Percentiles rank a stretch among this genome's conserved stretches.
Evolutionary conservation across 805 yeast species (phyloP).

Genomic region (Yarrowia sp.): DNA sequence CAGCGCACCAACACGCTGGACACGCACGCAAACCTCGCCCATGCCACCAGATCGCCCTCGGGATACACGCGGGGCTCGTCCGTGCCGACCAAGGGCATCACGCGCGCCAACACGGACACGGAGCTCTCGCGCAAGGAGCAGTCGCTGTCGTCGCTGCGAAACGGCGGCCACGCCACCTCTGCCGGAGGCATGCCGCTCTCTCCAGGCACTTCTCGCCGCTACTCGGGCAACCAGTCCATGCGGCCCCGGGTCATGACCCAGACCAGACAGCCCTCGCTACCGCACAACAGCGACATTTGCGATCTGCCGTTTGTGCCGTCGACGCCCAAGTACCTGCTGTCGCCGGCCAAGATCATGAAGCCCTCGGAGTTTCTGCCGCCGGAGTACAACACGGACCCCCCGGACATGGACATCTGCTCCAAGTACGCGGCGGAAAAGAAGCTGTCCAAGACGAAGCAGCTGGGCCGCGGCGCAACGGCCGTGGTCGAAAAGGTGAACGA

Average conservation of each 20-base stretch:
- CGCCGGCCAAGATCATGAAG: constrained; percentile 6
- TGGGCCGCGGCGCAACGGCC: constrained; percentile 41
- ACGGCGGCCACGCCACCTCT: constrained; percentile 21
- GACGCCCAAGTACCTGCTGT: constrained; percentile 11
- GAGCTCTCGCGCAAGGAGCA: constrained; percentile 19
- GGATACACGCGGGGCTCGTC: constrained; percentile 10
- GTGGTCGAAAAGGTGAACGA: constrained; percentile 33
- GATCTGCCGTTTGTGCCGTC: constrained; percentile 20
- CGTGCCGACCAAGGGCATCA: constrained; percentile 17
- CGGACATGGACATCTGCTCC: constrained; percentile 26
- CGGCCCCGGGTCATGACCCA: constrained; percentile 22
- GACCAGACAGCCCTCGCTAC: not conserved
- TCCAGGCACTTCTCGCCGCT: not conserved
- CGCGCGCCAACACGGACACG: constrained; percentile 16
- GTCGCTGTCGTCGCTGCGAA: constrained; percentile 9
- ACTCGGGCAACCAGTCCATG: not conserved
- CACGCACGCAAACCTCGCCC: not conserved
- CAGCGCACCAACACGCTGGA: constrained; percentile 21
- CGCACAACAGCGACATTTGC: constrained; percentile 27
- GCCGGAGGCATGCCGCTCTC: not conserved
- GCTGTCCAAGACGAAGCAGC: constrained; percentile 31
- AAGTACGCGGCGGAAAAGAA: constrained; percentile 32
- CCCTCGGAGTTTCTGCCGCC: constrained; percentile 21
- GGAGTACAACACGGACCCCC: constrained; percentile 21
- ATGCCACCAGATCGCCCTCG: constrained; percentile 4